phyloP scores from a whole-genome alignment of 208 protist species.

The Crithidia acanthocephali region DNA sequence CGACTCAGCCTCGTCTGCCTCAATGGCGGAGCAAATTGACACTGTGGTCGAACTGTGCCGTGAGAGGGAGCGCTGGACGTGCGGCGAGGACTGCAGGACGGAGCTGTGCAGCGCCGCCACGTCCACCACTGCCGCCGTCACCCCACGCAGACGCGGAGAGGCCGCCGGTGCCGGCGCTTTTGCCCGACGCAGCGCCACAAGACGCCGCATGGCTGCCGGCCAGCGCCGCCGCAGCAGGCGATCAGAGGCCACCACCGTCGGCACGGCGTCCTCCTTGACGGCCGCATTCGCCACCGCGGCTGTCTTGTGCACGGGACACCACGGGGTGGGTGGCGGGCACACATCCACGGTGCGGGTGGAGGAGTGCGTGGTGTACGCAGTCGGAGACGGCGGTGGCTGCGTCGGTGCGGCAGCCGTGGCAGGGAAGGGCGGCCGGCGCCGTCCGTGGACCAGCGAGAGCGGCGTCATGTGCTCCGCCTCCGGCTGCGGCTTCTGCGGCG shows the following conservation, averaged over 20 bases:
- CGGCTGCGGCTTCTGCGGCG: not conserved
- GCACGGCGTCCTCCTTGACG: not conserved
- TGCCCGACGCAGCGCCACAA: not conserved
- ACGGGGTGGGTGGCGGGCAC: not conserved
- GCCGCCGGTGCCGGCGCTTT: not conserved
- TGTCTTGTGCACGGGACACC: not conserved
- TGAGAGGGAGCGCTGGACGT: not conserved
- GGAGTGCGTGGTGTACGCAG: not conserved
- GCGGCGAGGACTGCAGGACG: not conserved
- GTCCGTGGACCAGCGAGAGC: not conserved
- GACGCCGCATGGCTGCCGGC: not conserved
- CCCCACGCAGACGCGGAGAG: not conserved
- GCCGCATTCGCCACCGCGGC: not conserved
- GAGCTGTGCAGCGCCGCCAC: slow-evolving; percentile 1
- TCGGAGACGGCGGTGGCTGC: not conserved
- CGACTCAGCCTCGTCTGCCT: too few species aligned
- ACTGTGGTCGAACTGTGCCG: not conserved
- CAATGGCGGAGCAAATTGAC: not conserved
- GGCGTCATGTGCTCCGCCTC: slow-evolving; percentile 2
- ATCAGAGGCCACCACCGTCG: slow-evolving; percentile 1
- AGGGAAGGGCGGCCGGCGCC: not conserved
- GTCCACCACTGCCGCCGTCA: not conserved
- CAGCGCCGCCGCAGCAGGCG: not conserved
- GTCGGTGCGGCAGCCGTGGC: too few species aligned
- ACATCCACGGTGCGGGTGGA: not conserved